Base-by-base conservation (phyloP, 2,329 filamentous ascomycete genomes). In the Penicillium sp. region DNA sequence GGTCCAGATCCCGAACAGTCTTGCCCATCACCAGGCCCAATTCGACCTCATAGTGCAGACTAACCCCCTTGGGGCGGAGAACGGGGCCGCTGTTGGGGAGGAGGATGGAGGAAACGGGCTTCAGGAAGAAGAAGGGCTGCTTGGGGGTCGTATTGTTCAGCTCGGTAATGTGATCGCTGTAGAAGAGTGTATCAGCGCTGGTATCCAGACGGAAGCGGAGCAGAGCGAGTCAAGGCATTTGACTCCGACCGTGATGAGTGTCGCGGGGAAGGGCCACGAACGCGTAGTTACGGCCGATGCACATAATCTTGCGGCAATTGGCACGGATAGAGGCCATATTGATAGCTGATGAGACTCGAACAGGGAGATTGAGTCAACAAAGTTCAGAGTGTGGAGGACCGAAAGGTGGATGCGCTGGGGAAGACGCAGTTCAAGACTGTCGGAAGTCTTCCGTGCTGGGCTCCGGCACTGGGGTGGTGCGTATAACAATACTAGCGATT, bases 111-210 rank as follows among this genome's bases (percentile, higher is more conserved):
- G 90, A 92, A 0, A 93, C 81, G 1, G 95, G 95, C 84, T 99
- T 99, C 70, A 98, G 86, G 85, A 99, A 99, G 88, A 97, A 99
- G 82, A 99, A 98, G 28, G 95, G 95, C 79, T 97, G 93, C 78
- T 95, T 96, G 54, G 95, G 95, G 67, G 88, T 87, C 62, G 85
- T 83, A 78, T 89, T 97, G 79, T 93, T 93, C 69, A 99, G 86
- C 82, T 99, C 95, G 65, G 89, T 87, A 74, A 98, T 90, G 80
- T 99, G 95, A 78, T 97, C 95, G 72, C 92, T 95, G 38, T 43
- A 8, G 4, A 40, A 16, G 28, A 2, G 48, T n/a, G 2, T 6
- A 30, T 55, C 35, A 46, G 35, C 22, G 25, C 19, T 37, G 33
- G 25, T 38, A 28, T 52, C 42, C 25, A 51, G 38, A 54, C 14